Percentiles rank a stretch among this genome's conserved stretches.
Evolutionary conservation across 2,329 filamentous ascomycete genomes (phyloP).

Genomic region (Diaporthe caulivora): DNA sequence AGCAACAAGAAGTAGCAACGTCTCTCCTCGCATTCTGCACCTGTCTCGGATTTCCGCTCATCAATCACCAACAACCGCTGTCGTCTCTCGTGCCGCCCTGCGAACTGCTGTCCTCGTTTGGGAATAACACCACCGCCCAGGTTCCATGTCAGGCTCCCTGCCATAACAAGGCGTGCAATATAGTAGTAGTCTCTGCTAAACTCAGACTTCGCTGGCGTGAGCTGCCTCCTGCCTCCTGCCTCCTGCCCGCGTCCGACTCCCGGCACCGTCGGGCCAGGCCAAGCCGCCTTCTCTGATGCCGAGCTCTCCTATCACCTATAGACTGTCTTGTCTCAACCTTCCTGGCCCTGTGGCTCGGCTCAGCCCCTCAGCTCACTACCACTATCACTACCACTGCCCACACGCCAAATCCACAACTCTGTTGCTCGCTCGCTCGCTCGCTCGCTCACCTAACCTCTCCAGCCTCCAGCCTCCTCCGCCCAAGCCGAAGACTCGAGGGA

Average conservation of each 20-base stretch:
- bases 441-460: conserved; percentile 1
- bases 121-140: not conserved
- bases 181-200: not conserved
- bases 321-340: conserved; percentile 30
- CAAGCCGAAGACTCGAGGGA: not conserved
- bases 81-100: not conserved
- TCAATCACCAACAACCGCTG: conserved; percentile 1
- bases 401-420: conserved; percentile 4
- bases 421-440: not conserved
- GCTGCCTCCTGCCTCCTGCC: conserved; percentile 3
- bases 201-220: not conserved
- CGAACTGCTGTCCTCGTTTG: conserved; percentile 4
- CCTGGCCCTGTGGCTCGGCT: conserved; percentile 11
- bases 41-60: conserved; percentile 9
- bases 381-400: not conserved
- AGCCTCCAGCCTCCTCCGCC: not conserved
- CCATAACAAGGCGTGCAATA: conserved; percentile 6
- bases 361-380: conserved; percentile 3
- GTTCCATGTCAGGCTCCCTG: not conserved
- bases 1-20: not conserved
- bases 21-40: not conserved
- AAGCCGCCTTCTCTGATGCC: conserved; percentile 28
- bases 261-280: conserved; percentile 20
- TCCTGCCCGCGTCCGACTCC: conserved; percentile 5
- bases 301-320: conserved; percentile 23